A percentile compares a stretch with the other conserved stretches of the same genome.
phyloP scores from a whole-genome alignment of 257 asterid genomes.

The Solanum rostratum region DNA sequence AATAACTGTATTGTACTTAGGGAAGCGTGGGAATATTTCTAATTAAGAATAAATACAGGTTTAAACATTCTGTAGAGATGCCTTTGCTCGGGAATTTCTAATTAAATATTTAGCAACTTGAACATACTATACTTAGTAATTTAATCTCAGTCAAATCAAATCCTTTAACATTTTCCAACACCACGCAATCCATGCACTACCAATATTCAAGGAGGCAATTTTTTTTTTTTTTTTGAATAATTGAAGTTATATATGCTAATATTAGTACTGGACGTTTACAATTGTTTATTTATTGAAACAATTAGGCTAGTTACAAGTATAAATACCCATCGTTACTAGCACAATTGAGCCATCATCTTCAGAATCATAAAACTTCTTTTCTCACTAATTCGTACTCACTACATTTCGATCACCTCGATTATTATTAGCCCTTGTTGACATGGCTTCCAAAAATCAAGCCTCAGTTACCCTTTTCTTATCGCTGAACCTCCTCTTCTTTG shows the following conservation, averaged over 20 bases:
- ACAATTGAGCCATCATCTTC: not conserved
- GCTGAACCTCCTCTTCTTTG: not conserved
- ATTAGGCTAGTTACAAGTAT: not conserved
- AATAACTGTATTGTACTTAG: no score
- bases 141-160: not conserved
- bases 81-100: not conserved
- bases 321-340: not conserved
- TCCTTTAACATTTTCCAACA: not conserved
- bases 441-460: not conserved
- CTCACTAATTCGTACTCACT: not conserved
- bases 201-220: not conserved
- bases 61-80: not conserved
- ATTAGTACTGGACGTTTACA: not conserved
- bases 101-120: not conserved
- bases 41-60: not conserved
- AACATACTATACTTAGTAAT: not conserved
- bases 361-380: not conserved
- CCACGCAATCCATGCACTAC: not conserved
- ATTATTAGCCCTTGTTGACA: not conserved
- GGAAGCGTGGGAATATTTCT: not conserved
- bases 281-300: not conserved
- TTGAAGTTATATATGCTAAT: not conserved
- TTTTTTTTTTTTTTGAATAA: not conserved
- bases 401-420: no score
- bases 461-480: not conserved